These are phyloP conservation scores for Potentilla sterilis DNA, from an alignment of 306 rosid species.

Conservation along the genomic window DNA sequence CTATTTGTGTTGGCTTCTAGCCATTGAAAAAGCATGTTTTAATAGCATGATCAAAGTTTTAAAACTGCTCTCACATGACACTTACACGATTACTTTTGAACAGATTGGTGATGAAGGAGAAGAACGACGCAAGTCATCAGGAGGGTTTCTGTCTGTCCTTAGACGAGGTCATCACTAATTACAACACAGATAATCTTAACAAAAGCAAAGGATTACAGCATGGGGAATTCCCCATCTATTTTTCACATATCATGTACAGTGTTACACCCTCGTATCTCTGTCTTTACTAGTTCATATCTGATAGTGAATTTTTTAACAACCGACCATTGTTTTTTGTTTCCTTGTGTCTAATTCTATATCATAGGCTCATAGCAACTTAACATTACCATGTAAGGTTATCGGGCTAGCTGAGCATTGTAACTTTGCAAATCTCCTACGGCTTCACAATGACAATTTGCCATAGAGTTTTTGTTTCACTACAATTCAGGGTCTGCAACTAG, in stretches of 20 bases:
- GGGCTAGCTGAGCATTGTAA: slow-evolving; percentile 29
- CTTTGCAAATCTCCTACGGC: slow-evolving; percentile 15
- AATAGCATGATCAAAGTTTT: background rate
- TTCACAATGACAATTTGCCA: slow-evolving; percentile 6
- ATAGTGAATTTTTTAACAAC: slow-evolving; percentile 27
- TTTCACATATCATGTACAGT: slow-evolving; percentile 46
- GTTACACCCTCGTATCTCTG: slow-evolving; percentile 20
- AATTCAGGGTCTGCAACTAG: background rate
- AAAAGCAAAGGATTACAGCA: slow-evolving; percentile 32
- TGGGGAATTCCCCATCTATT: slow-evolving; percentile 23
- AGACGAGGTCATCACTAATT: slow-evolving; percentile 64
- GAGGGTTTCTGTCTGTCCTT: slow-evolving; percentile 64
- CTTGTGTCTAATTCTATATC: background rate
- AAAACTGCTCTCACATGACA: background rate
- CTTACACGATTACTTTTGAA: slow-evolving; percentile 12
- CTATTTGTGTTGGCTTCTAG: background rate
- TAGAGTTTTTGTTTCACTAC: background rate
- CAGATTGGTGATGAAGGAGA: slow-evolving; percentile 78
- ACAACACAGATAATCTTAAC: slow-evolving; percentile 23
- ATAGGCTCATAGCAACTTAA: background rate
- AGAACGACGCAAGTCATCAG: slow-evolving; percentile 53
- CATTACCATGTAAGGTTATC: slow-evolving; percentile 7
- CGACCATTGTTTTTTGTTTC: background rate
- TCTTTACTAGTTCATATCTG: background rate
- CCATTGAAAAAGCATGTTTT: background rate